A percentile compares a stretch with the other conserved stretches of the same genome.
phyloP scores from a whole-genome alignment of 305 asterid genomes.

The Stenogyne calaminthoides region DNA sequence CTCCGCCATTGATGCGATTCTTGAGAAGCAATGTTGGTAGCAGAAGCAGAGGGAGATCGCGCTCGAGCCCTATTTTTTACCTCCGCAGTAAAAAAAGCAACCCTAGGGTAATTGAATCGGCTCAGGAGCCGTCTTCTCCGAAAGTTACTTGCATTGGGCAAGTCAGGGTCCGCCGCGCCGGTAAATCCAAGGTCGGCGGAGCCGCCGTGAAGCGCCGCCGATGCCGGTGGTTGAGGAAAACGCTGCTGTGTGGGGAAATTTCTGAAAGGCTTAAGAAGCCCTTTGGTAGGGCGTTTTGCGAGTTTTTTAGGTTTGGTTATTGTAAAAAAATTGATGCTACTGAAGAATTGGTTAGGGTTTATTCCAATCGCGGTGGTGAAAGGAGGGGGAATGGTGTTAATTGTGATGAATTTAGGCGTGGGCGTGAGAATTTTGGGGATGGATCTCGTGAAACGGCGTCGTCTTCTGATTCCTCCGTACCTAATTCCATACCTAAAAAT shows the following conservation, averaged over 20 bases:
- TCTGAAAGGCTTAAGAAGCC: conserved; percentile 27
- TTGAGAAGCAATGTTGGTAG: conserved; percentile 70
- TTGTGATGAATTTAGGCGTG: neutral
- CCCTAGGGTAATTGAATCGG: conserved; percentile 33
- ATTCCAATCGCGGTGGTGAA: conserved; percentile 18
- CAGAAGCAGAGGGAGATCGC: conserved; percentile 74
- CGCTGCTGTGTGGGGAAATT: conserved; percentile 26
- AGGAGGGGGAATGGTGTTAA: conserved; percentile 25
- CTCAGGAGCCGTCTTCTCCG: conserved; percentile 86
- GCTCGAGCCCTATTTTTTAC: conserved; percentile 73
- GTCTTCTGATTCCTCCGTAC: conserved; percentile 53
- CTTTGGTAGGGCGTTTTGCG: conserved; percentile 32
- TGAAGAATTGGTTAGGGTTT: conserved; percentile 43
- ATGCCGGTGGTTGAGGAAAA: conserved; percentile 38
- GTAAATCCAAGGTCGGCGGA: conserved; percentile 33
- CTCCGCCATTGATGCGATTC: conserved; percentile 86
- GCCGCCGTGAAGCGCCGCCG: conserved; percentile 26
- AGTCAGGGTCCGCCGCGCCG: conserved; percentile 68
- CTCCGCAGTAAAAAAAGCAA: conserved; percentile 43
- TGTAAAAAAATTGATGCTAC: conserved; percentile 48
- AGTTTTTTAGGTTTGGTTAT: conserved; percentile 46
- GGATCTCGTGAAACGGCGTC: conserved; percentile 29
- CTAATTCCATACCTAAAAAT: conserved; percentile 56
- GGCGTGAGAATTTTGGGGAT: conserved; percentile 14
- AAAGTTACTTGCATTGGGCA: conserved; percentile 97